Base-by-base conservation (phyloP, 192 early-diverging fungal species). In the Coemansia sp. region DNA sequence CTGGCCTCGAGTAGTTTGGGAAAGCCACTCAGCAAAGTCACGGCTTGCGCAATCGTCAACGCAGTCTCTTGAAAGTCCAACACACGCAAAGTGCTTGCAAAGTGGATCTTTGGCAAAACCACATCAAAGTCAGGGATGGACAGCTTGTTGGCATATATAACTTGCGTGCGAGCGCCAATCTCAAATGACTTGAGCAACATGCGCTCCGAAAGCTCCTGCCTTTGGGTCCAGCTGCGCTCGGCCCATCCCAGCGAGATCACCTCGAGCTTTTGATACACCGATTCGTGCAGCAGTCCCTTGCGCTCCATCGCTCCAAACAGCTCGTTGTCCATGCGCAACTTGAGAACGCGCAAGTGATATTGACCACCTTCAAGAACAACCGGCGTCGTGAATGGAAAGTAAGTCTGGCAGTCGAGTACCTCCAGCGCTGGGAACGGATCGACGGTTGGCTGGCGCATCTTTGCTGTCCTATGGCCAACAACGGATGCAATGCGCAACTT, bases 381-480 rank as follows among this genome's bases (percentile, higher is more conserved):
- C 4, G 63, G 47, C 14, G 46, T 54, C 12, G 58, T 40, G 38
- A 72, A 72, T 39, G 70, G 70, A 37, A 72, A 65, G 46, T 35
- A 24, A 0, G 59, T 68, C 10, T 60, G 67, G 40, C 68, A 67
- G 12, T 70, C 45, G 8, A 76, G 74, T n/a, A 64, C 57, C 4
- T 61, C 40, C n/a, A 76, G 60, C 19, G 27, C 24, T 6, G 74
- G 74, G 32, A 76, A 76, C 9, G 68, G 64, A 27, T 54, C 64
- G 19, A 39, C 43, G 6, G 32, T 47, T 1, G 68, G 51, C 56
- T 70, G 36, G 60, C 43, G 46, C 6, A 58, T 17, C 15, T 9
- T 32, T 14, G n/a, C 6, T 2, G 42, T 35, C 10, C 40, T 59
- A 41, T 17, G 35, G 24, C 4, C 61, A 59, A 62, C 42, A 54